Base-by-base conservation (phyloP, 176 grass and related monocot species). In the Themeda triandra region DNA sequence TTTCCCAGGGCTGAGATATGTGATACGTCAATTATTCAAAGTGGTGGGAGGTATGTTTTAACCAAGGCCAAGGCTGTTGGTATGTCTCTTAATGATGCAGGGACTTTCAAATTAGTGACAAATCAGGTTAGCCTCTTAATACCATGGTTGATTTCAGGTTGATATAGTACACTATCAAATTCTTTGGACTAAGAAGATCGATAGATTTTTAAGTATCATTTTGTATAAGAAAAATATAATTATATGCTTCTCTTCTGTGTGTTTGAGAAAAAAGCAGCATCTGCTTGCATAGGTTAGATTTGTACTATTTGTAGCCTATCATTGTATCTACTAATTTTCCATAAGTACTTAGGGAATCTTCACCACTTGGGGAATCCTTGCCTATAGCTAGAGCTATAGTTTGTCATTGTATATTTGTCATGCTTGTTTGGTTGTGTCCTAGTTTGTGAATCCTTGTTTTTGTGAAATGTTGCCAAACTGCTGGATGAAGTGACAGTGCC, bases 51-150 rank as follows among this genome's bases (percentile, higher is more conserved):
- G 74, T 90, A 78, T 70, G 66, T 98, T 85, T 85, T 98, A 86
- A 84, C 96, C 71, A 95, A 98, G 83, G 63, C 67, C 73, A 95
- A 95, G 75, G 93, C 96, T 83, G 87, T 91, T 71, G 93, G 96
- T 6, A 76, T 98, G 69, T 91, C 95, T 78, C 93, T 98, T 76
- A 93, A 98, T 85, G 96, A 98, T 82, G 96, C 93, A 63, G 93
- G 96, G 32, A 93, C 96, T 83, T 98, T 90, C 60, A 95, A 63
- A 66, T 90, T 67, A 51, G 79, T 58, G 86, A 84, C n/a, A 87
- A 89, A 84, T 93, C 96, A 92, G 96, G 96, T 98, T 87, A 40
- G 40, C 40, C 54, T 77, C 41, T 84, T 63, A 72, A 40, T 66
- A 13, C 73, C 58, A 58, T 54, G 13, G 31, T 53, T 78, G 74